Evolutionary conservation across 2,329 filamentous ascomycete species (phyloP), one percentile per base, ranked within the genome.

Genomic region (Raffaelea ambrosiae): DNA sequence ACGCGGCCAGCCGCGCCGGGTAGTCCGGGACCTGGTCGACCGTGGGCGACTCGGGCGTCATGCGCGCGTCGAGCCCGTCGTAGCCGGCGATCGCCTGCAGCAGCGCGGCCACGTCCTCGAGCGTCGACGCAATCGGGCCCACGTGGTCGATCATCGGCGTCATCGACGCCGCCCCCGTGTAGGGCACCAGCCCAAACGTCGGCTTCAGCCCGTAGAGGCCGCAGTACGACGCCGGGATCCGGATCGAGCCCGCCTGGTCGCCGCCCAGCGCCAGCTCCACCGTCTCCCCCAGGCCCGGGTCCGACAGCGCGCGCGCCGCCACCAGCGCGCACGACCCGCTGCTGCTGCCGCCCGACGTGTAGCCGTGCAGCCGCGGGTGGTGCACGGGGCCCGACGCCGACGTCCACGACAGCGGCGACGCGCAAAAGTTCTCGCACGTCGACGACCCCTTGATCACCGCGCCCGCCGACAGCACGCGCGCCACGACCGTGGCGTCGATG

Each of bases 331-430:
- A 85, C 5, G 81, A 81, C 1, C 86, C 86, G 3, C 84, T 84
- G 0, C 85, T 88, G 4, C 81, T 86, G 7, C 86, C 86, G 43
- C 86, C 86, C 4, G 80, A 79, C 60, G 91, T 91, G 66, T 88
- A 90, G 1, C 70, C 61, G 0, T 68, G 61, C 59, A 89, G 86
- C 61, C 86, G 80, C 0, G 87, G 87, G 57, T 93, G 91, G 20
- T 73, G 71, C 0, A 74, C 78, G 2, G 81, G 79, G 52, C 89
- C 88, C 62, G 85, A 86, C 58, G 85, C 86, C 3, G 82, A 85
- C 0, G 84, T 87, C 56, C 86, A 63, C 58, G 13, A 59, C 54
- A 40, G 60, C 54, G 56, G 68, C 79, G 54, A 84, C 70, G 8
- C 83, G 84, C 47, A 86, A 71, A 31, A 62, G 49, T 8, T 53